phyloP scores from a whole-genome alignment of 345 rosid species.

The Erysimum cheiranthoides region DNA sequence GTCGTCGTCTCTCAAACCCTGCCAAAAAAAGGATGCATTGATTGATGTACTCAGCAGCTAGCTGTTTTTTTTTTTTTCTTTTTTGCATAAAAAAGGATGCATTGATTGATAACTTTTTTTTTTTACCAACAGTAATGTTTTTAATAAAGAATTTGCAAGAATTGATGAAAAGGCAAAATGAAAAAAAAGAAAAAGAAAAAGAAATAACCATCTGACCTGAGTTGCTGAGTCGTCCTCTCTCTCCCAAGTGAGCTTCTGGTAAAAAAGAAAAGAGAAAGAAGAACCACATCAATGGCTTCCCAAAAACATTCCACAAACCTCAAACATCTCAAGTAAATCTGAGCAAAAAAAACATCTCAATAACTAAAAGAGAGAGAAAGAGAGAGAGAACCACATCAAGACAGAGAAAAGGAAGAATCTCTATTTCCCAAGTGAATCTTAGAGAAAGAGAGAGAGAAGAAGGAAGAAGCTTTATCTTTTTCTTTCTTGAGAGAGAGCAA shows the following conservation, averaged over 20 bases:
- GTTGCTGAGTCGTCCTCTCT: slow-evolving; percentile 25
- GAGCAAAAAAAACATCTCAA: slow-evolving; percentile 1
- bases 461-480: neutral
- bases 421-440: slow-evolving; percentile 7
- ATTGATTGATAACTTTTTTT: neutral
- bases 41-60: neutral
- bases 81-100: neutral
- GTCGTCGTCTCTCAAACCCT: slow-evolving; percentile 23
- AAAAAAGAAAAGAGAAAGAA: neutral
- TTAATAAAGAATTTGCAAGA: neutral
- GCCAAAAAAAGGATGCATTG: neutral
- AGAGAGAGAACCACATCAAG: neutral
- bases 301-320: slow-evolving; percentile 3
- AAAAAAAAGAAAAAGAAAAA: neutral
- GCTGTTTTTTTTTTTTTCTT: too few species aligned
- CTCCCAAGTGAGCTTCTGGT: slow-evolving; percentile 13
- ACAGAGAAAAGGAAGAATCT: neutral
- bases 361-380: slow-evolving; percentile 1
- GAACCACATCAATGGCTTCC: slow-evolving; percentile 31
- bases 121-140: neutral
- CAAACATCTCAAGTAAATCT: slow-evolving; percentile 15
- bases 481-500: slow-evolving; percentile 2
- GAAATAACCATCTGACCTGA: neutral
- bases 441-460: slow-evolving; percentile 8
- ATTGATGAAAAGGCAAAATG: slow-evolving; percentile 20